Base-by-base conservation (phyloP, 768 basidiomycete genomes). In the Lentinula sp. region DNA sequence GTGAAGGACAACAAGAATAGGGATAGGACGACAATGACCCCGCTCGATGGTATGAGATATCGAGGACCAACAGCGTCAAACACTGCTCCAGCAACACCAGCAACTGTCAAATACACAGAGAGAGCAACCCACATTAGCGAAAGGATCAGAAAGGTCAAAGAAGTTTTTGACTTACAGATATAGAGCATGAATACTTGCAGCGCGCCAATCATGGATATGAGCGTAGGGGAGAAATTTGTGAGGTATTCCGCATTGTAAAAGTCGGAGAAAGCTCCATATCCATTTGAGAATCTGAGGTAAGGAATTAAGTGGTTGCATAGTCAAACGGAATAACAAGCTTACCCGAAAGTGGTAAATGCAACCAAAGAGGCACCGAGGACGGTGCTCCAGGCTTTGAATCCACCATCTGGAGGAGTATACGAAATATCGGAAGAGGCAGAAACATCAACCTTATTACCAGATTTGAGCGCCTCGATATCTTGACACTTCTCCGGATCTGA, bases 241-340 rank as follows among this genome's bases (percentile, higher is more conserved):
- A 73, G 64, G 39, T 69, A 70, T 9, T 43, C 61, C 12, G 64
- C 59, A 10, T 64, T 57, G 60, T 76, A 77, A 65, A 72, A 77
- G 9, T 71, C 69, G 59, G 74, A 70, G 65, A 71, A 76, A 2
- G 72, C 73, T 37, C 77, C 77, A 39, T 68, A 75, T 0, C 68
- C 66, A 58, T 76, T 76, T 57, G 73, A 63, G 7, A 66, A 50
- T 18, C 70, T 68, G n/a, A 33, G 15, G 12, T 13, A 37, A 3
- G 41, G 20, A 10, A 18, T 46, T 41, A 35, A 46, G 6, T n/a
- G 20, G 43, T 36, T 33, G 16, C 32, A 16, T 1, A 35, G 18
- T 45, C 9, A 7, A 39, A 37, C 6, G 7, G 18, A 23, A 32
- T 3, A 10, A 39, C 6, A 37, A 39, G 16, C 48, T 37, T 37